A percentile compares a stretch with the other conserved stretches of the same genome.
Evolutionary conservation across 75 land plant genomes (phyloP).

Genomic region (Ceratopteris richardii): DNA sequence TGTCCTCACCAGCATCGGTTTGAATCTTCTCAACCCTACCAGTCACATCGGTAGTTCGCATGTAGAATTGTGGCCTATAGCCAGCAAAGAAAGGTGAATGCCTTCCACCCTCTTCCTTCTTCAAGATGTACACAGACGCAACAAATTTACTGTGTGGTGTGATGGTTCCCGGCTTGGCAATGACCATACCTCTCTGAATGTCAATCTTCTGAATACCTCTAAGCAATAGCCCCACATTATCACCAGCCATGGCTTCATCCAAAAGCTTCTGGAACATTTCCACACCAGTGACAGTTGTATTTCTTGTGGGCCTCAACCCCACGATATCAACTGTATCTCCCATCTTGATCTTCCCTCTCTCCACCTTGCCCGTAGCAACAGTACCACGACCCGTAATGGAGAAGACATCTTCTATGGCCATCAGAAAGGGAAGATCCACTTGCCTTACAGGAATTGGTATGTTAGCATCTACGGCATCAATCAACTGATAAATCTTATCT

Average conservation of each 20-base stretch:
- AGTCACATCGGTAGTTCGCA: slow-evolving; percentile 96
- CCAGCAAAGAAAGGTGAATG: slow-evolving; percentile 84
- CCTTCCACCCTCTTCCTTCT: slow-evolving; percentile 94
- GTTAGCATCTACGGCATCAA: slow-evolving; percentile 80
- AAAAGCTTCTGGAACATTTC: slow-evolving; percentile 96
- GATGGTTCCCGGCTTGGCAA: slow-evolving; percentile 77
- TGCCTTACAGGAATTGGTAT: slow-evolving; percentile 80
- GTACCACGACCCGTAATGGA: slow-evolving; percentile 98
- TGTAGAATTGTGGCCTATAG: slow-evolving; percentile 83
- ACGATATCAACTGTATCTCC: slow-evolving; percentile 86
- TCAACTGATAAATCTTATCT: slow-evolving; percentile 76
- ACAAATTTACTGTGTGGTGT: slow-evolving; percentile 62
- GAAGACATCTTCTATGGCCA: slow-evolving; percentile 91
- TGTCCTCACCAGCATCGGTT: slow-evolving; percentile 88
- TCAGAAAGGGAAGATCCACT: slow-evolving; percentile 73
- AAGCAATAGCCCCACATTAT: slow-evolving; percentile 72
- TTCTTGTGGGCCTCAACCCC: slow-evolving; percentile 72
- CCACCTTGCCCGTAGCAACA: slow-evolving; percentile 90
- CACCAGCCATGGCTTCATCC: slow-evolving; percentile 81
- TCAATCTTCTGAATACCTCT: slow-evolving; percentile 69
- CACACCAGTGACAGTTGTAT: slow-evolving; percentile 80
- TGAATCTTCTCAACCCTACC: slow-evolving; percentile 61
- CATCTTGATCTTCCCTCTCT: slow-evolving; percentile 69
- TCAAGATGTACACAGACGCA: slow-evolving; percentile 74
- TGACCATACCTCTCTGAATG: slow-evolving; percentile 79